Conservation (phyloP, 2,329 filamentous ascomycete genomes). For the Colletotrichum camelliae region DNA sequence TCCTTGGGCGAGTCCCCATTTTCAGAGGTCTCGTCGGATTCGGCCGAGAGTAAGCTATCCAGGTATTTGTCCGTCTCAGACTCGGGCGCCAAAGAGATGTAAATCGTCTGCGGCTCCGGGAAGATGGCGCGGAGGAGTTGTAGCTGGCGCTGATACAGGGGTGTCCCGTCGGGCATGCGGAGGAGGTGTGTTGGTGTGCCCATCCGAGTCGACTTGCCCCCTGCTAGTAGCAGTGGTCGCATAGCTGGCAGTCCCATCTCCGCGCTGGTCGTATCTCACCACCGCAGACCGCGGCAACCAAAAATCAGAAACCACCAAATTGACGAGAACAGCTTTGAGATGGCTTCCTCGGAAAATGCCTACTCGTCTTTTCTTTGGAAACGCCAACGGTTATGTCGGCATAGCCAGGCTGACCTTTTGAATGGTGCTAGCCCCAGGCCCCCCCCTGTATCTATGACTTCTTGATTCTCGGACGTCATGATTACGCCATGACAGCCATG, state of each 20-base stretch:
- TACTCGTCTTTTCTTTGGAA: neutral
- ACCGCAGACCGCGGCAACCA: neutral
- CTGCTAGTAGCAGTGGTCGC: conserved; percentile 35
- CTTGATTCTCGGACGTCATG: conserved; percentile 6
- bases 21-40: neutral
- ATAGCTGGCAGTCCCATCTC: conserved; percentile 13
- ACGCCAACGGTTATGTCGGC: neutral
- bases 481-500: conserved; percentile 15
- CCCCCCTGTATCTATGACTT: neutral
- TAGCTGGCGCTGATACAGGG: conserved; percentile 32
- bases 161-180: conserved; percentile 27
- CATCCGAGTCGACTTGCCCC: conserved; percentile 35
- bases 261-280: neutral
- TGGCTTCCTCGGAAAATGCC: neutral
- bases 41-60: conserved; percentile 5
- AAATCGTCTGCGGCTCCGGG: conserved; percentile 28
- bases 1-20: neutral
- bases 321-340: neutral
- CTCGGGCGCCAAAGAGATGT: conserved; percentile 28
- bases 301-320: neutral
- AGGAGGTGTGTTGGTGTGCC: conserved; percentile 36
- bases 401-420: neutral
- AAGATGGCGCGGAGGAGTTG: conserved; percentile 27
- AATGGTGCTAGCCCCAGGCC: neutral
- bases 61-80: conserved; percentile 12